A percentile compares a stretch with the other conserved stretches of the same genome.
These are phyloP conservation scores for Cyberlindnera euphorbiae DNA, from an alignment of 805 yeast species.

Conservation along the genomic window DNA sequence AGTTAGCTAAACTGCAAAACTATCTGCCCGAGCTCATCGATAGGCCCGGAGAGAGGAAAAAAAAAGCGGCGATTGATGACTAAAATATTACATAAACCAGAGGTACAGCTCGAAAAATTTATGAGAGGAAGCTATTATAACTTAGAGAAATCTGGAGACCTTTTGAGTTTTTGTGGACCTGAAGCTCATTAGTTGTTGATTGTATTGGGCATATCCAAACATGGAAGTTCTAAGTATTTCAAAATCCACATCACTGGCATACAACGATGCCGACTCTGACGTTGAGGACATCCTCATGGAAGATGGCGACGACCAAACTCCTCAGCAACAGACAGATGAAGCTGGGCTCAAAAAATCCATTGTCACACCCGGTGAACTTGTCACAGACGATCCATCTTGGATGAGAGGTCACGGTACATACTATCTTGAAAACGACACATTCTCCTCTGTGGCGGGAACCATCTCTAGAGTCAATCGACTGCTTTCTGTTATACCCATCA, in stretches of 20 bases:
- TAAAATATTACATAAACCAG: no score
- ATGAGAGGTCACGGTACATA: conserved; percentile 99
- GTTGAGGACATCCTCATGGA: conserved; percentile 34
- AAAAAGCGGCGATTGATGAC: no score
- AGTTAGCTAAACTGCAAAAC: no score
- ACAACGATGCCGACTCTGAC: conserved; percentile 24
- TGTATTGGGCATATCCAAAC: no score
- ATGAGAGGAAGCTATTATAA: no score
- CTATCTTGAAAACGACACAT: conserved; percentile 66
- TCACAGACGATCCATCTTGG: conserved; percentile 96
- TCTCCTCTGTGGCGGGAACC: conserved; percentile 89
- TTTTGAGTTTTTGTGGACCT: no score
- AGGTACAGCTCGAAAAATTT: no score
- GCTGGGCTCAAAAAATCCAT: conserved; percentile 34
- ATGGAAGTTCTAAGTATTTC: conserved; percentile 20
- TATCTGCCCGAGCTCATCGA: no score
- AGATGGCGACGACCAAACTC: conserved; percentile 17
- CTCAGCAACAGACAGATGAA: conserved; percentile 22
- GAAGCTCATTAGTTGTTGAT: no score
- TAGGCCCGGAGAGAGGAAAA: no score
- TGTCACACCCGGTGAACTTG: conserved; percentile 93
- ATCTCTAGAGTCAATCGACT: conserved; percentile 82
- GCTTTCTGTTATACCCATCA: conserved; percentile 77
- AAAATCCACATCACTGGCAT: conserved; percentile 13
- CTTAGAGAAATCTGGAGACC: no score